Evolutionary conservation across 2,329 filamentous ascomycete species (phyloP), one percentile per base, ranked within the genome.

Genomic region (Aureobasidium sp.): DNA sequence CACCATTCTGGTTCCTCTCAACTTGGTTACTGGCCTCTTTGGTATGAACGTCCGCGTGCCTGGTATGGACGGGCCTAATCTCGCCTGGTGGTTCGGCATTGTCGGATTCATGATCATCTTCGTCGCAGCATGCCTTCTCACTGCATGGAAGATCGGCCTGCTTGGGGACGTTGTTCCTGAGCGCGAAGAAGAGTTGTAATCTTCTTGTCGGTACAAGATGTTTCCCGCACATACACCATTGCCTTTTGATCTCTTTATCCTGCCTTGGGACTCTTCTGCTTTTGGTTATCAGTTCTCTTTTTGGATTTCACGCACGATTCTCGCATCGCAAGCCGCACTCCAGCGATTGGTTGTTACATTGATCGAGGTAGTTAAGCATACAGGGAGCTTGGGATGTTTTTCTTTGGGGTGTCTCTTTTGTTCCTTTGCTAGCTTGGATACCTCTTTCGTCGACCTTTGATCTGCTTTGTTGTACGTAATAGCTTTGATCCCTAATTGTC

Each of bases 1-100:
- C 0, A 96, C 93, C 3, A 90, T 99, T 67, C 83, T 99, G n/a
- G 92, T 99, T 62, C 94, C 94, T 3, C 85, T 99, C 67, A 99
- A 97, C 72, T 79, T 99, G 66, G 86, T 97, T 64, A 95, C 90
- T 42, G 88, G 89, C 75, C 77, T 92, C 47, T 93, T 92, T 70
- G 90, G 90, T 60, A 95, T 95, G 90, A 95, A 95, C 75, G 89
- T 95, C 1, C 71, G 73, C 4, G 87, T 94, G 16, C 90, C 90
- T 0, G 91, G 86, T 61, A 72, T 77, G 27, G 73, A 73, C 25
- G 69, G 73, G 5, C 65, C 65, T 0, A 78, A 72, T 58, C 68
- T 83, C 37, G 76, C 67, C 5, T 84, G 84, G 73, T 87, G 85
- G 75, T 85, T 85, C 68, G 78, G 78, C n/a, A 85, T 85, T 61